Evolutionary conservation across 768 basidiomycete species (phyloP).

Genomic region (Leccinum broughii): DNA sequence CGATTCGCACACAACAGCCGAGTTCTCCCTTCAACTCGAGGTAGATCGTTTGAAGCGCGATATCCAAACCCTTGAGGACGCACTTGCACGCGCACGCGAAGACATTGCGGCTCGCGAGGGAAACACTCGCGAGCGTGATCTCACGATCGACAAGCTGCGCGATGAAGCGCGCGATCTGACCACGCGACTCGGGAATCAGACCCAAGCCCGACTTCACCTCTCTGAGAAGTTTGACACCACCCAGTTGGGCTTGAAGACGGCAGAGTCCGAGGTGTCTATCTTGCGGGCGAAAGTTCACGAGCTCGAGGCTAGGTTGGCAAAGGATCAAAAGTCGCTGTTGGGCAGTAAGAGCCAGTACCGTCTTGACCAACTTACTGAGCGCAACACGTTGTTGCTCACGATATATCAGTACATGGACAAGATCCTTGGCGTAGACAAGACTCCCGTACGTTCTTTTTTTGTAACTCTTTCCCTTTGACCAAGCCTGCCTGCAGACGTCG

Average conservation of each 20-base stretch:
- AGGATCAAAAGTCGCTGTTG: constrained; percentile 76
- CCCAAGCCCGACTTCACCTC: constrained; percentile 82
- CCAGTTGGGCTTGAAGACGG: constrained; percentile 58
- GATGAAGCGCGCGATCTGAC: constrained; percentile 81
- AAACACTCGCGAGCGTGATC: constrained; percentile 67
- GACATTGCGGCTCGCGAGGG: constrained; percentile 70
- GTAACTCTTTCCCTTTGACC: not conserved
- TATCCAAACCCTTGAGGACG: constrained; percentile 75
- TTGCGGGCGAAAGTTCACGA: constrained; percentile 67
- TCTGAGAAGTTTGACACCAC: constrained; percentile 85
- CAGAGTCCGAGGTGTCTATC: constrained; percentile 65
- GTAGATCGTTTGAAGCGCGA: constrained; percentile 85
- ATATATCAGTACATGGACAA: constrained; percentile 96
- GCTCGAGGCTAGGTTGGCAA: constrained; percentile 76
- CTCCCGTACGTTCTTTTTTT: constrained; percentile 55
- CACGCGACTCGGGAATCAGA: constrained; percentile 76
- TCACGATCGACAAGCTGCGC: constrained; percentile 71
- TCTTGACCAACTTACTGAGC: constrained; percentile 90
- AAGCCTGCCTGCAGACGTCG: constrained; percentile 37
- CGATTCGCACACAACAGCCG: constrained; percentile 79
- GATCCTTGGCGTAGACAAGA: constrained; percentile 88
- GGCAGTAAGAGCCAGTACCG: constrained; percentile 78
- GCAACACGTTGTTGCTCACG: constrained; percentile 86
- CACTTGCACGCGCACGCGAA: constrained; percentile 66
- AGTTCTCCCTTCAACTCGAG: constrained; percentile 88